phyloP scores from a whole-genome alignment of 1,284 basidiomycete species.

The Stereum hirsutum region DNA sequence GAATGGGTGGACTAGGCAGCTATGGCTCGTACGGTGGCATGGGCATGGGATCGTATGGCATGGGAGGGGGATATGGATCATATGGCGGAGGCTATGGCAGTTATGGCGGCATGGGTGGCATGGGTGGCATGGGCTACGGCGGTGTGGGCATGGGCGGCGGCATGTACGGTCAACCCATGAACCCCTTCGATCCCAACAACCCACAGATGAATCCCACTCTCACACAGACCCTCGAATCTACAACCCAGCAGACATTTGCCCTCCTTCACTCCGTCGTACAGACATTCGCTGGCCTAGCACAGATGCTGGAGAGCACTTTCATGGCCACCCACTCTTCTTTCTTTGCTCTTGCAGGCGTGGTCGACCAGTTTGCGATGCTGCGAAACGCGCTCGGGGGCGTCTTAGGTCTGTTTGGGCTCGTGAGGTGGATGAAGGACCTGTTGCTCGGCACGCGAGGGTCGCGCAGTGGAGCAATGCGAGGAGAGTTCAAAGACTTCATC shows the following conservation, averaged over 20 bases:
- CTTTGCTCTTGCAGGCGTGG: constrained; percentile 97
- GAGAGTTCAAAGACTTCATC: constrained; percentile 64
- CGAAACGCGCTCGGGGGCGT: constrained; percentile 92
- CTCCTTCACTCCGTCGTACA: constrained; percentile 93
- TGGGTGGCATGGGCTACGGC: constrained; percentile 21
- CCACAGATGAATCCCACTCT: constrained; percentile 53
- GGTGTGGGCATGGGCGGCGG: constrained; percentile 31
- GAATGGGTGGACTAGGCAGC: too few relatives aligned
- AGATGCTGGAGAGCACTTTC: constrained; percentile 97
- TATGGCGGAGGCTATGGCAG: constrained; percentile 14
- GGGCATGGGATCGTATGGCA: constrained; percentile 9
- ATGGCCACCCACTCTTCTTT: constrained; percentile 98
- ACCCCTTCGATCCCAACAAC: constrained; percentile 36
- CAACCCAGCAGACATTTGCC: constrained; percentile 89
- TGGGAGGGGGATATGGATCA: constrained; percentile 29
- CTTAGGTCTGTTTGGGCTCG: constrained; percentile 83
- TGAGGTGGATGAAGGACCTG: constrained; percentile 73
- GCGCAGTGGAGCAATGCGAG: constrained; percentile 28
- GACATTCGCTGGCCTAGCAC: constrained; percentile 92
- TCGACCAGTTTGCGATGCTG: constrained; percentile 90
- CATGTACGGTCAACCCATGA: constrained; percentile 20
- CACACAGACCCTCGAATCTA: constrained; percentile 81
- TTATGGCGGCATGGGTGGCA: constrained; percentile 29
- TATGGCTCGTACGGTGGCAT: constrained; percentile 36
- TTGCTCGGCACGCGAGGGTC: constrained; percentile 38